These are phyloP conservation scores for Rhodamnia rubescens DNA, from an alignment of 345 rosid species.

Conservation along the genomic window DNA sequence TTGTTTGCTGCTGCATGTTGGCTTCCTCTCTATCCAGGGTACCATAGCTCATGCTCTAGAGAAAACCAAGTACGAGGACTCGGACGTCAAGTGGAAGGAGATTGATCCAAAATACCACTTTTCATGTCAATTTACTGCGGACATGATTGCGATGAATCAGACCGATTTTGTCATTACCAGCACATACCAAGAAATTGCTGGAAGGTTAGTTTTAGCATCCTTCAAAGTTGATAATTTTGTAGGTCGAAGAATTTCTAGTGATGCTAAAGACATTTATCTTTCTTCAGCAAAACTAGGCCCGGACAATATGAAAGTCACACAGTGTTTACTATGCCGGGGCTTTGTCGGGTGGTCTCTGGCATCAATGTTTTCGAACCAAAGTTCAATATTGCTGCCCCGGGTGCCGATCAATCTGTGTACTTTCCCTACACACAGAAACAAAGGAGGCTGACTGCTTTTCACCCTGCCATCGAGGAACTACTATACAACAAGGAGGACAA, in stretches of 20 bases:
- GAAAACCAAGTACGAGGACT: slow-evolving; percentile 87
- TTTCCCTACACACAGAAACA: slow-evolving; percentile 55
- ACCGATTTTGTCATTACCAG: slow-evolving; percentile 84
- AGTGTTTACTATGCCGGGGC: slow-evolving; percentile 87
- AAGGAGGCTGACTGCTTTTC: slow-evolving; percentile 41
- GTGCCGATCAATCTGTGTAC: slow-evolving; percentile 94
- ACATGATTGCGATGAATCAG: slow-evolving; percentile 69
- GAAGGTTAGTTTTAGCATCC: slow-evolving; percentile 39
- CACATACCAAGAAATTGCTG: slow-evolving; percentile 94
- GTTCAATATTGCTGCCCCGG: slow-evolving; percentile 91
- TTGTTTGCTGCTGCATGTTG: background rate
- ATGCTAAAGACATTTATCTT: background rate
- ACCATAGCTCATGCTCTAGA: slow-evolving; percentile 93
- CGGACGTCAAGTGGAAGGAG: slow-evolving; percentile 85
- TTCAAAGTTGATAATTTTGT: background rate
- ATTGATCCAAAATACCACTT: slow-evolving; percentile 80
- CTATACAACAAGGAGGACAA: slow-evolving; percentile 56
- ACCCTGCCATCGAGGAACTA: slow-evolving; percentile 69
- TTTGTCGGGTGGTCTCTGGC: slow-evolving; percentile 79
- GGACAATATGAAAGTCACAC: slow-evolving; percentile 92
- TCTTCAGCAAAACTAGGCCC: slow-evolving; percentile 53
- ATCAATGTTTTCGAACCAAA: slow-evolving; percentile 85
- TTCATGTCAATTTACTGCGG: slow-evolving; percentile 92
- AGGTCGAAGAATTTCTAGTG: background rate
- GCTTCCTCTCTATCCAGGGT: slow-evolving; percentile 21